phyloP scores from a whole-genome alignment of 2,329 filamentous ascomycete genomes.

The Stromatinia cepivora region DNA sequence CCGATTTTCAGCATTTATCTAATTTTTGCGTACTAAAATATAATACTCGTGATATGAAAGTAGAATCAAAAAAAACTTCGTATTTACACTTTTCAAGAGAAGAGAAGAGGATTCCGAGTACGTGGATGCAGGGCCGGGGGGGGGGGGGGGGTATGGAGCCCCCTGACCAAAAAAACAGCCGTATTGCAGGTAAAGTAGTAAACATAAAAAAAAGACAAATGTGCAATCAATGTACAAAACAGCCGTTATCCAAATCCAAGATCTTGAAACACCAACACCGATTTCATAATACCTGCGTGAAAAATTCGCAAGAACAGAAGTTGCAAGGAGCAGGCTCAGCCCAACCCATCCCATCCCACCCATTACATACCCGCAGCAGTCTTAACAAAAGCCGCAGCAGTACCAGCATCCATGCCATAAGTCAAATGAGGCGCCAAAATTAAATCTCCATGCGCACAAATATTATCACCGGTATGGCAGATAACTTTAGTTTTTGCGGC shows the following conservation, averaged over 20 bases:
- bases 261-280: neutral
- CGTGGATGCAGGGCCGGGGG: too few species aligned
- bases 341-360: neutral
- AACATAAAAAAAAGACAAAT: neutral
- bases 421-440: conserved; percentile 31
- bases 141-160: too few species aligned
- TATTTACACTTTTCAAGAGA: too few species aligned
- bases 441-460: conserved; percentile 31
- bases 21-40: neutral
- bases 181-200: neutral
- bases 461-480: conserved; percentile 33
- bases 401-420: conserved; percentile 32
- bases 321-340: neutral
- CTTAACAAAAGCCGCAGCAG: conserved; percentile 33
- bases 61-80: neutral
- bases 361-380: neutral
- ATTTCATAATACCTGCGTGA: too few species aligned
- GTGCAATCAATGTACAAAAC: neutral
- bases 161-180: neutral
- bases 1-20: neutral
- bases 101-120: neutral
- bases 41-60: neutral
- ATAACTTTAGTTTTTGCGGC: conserved; percentile 30
- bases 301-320: neutral
- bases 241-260: neutral